A percentile compares a stretch with the other conserved stretches of the same genome.
phyloP scores from a whole-genome alignment of 106 monocot genomes.

The Dendrobium huoshanense region DNA sequence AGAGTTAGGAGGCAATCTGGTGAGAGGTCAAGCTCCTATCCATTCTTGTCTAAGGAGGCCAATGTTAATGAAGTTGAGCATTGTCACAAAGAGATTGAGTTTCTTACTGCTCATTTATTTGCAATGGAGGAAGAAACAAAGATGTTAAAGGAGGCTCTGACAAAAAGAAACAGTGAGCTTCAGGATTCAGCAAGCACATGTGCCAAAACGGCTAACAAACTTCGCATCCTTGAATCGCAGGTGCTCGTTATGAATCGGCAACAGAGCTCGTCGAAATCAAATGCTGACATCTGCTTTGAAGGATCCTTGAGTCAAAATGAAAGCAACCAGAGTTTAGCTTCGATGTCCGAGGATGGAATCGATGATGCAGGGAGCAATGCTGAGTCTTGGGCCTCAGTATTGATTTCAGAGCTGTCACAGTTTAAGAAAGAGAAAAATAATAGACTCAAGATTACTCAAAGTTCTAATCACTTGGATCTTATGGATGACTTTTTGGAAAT shows the following conservation, averaged over 20 bases:
- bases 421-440: conserved; percentile 52
- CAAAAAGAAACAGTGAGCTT: conserved; percentile 76
- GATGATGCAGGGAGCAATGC: conserved; percentile 69
- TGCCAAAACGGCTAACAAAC: conserved; percentile 62
- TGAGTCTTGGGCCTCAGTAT: conserved; percentile 59
- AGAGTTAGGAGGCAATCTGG: conserved; percentile 31
- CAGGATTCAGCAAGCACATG: conserved; percentile 72
- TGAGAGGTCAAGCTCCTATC: conserved; percentile 22
- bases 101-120: conserved; percentile 69
- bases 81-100: conserved; percentile 78
- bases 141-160: conserved; percentile 88
- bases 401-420: conserved; percentile 69
- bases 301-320: conserved; percentile 33
- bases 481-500: conserved; percentile 90
- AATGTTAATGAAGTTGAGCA: conserved; percentile 56
- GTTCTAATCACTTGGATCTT: conserved; percentile 47
- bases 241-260: conserved; percentile 35
- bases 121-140: conserved; percentile 91
- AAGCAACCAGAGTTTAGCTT: conserved; percentile 70
- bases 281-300: conserved; percentile 37
- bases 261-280: conserved; percentile 31
- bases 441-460: conserved; percentile 27
- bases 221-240: conserved; percentile 61
- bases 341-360: conserved; percentile 83
- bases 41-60: conserved; percentile 23